Conservation (phyloP, 345 rosid genomes). For the Eucalyptus victrix region DNA sequence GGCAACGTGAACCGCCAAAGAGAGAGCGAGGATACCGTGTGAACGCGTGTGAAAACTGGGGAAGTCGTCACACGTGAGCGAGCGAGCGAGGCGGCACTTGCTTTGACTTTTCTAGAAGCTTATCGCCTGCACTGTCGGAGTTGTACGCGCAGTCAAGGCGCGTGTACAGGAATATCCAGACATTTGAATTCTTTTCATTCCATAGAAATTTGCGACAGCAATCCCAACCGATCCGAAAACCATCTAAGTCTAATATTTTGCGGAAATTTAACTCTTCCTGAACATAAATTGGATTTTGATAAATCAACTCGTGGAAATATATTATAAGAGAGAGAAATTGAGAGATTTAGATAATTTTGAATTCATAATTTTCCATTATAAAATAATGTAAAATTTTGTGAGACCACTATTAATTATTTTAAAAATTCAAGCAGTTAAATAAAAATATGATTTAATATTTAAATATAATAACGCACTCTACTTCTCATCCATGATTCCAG, state of each 20-base stretch:
- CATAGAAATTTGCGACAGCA: neutral
- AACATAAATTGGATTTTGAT: neutral
- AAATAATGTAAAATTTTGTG: rapidly evolving
- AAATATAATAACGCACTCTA: neutral
- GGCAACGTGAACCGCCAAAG: too few species aligned
- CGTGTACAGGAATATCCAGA: neutral
- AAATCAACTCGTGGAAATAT: neutral
- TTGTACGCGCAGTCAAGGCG: neutral
- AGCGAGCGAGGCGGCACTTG: neutral
- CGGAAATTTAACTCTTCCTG: neutral
- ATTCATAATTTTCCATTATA: rapidly evolving
- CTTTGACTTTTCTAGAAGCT: neutral
- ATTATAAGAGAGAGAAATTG: neutral
- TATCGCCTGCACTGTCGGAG: neutral
- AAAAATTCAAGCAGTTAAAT: too few species aligned
- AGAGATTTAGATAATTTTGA: too few species aligned
- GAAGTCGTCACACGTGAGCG: neutral
- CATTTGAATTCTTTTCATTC: neutral
- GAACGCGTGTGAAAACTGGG: neutral
- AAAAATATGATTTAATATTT: rapidly evolving
- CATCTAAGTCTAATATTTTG: neutral
- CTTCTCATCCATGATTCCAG: neutral
- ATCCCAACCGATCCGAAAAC: neutral
- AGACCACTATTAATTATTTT: rapidly evolving
- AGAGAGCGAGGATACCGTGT: neutral